Evolutionary conservation across 2,329 filamentous ascomycete species (phyloP).

Genomic region (Sporothrix pallida): DNA sequence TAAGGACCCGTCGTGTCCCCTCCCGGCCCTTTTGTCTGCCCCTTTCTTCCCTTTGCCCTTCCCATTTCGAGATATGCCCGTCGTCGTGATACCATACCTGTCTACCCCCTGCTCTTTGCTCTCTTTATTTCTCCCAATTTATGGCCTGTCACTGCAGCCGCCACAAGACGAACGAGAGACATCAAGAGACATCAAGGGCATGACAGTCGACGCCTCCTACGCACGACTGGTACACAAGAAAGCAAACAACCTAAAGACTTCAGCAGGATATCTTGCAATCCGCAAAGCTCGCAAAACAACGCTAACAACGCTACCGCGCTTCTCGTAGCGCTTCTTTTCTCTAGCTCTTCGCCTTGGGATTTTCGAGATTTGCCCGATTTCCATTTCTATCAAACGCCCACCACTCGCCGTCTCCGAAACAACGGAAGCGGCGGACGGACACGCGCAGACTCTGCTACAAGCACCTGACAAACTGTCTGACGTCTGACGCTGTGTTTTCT

Average conservation of each 20-base stretch:
- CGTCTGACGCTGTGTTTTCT: constrained; percentile 9
- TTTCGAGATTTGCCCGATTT: background rate
- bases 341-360: background rate
- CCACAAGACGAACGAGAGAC: background rate
- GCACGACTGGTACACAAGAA: background rate
- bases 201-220: constrained; percentile 16
- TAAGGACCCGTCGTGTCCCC: constrained; percentile 11
- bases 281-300: constrained; percentile 4
- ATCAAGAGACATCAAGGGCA: background rate
- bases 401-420: constrained; percentile 3
- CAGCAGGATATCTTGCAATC: too few species aligned
- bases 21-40: background rate
- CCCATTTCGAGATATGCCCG: background rate
- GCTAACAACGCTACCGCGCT: background rate
- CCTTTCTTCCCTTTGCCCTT: background rate
- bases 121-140: background rate
- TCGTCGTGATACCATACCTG: constrained; percentile 10
- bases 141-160: constrained; percentile 9
- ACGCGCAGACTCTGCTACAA: background rate
- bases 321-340: background rate
- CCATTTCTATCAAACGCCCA: background rate
- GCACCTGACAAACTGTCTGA: background rate
- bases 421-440: constrained; percentile 13
- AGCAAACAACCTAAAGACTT: background rate
- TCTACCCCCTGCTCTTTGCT: too few species aligned